phyloP scores from a whole-genome alignment of 495 filamentous ascomycete species.

The Pyrenula aspistea region DNA sequence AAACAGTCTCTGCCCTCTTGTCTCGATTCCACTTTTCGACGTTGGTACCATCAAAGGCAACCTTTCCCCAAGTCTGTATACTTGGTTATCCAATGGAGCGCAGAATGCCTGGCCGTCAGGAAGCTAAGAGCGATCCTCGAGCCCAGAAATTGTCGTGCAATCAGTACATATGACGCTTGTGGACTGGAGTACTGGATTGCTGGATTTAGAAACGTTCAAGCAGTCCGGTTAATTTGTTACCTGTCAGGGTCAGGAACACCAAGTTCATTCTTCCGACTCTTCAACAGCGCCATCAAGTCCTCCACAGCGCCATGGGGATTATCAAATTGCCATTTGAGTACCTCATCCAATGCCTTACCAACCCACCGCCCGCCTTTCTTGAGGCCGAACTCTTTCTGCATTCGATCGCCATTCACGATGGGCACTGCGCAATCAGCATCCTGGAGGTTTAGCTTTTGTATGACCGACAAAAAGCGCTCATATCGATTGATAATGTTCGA shows the following conservation, averaged over 20 bases:
- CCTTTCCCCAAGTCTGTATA: no score
- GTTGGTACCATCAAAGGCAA: no score
- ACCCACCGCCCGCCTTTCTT: slow-evolving; percentile 65
- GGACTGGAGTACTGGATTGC: no score
- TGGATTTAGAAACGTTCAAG: no score
- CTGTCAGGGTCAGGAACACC: not conserved
- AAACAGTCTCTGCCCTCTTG: no score
- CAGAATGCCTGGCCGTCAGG: no score
- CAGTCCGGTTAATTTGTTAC: no score
- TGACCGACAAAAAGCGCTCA: slow-evolving; percentile 28
- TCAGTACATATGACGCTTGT: no score
- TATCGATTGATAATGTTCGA: slow-evolving; percentile 26
- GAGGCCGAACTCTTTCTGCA: slow-evolving; percentile 46
- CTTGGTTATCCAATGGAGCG: no score
- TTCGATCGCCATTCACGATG: slow-evolving; percentile 51
- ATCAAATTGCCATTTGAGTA: slow-evolving; percentile 74
- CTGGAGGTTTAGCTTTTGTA: slow-evolving; percentile 27
- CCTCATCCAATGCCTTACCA: slow-evolving; percentile 54
- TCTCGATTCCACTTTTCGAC: no score
- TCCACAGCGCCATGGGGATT: slow-evolving; percentile 35
- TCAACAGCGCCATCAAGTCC: not conserved
- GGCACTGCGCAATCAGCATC: slow-evolving; percentile 38
- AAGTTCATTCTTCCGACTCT: not conserved
- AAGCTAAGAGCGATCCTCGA: no score
- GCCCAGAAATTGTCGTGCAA: no score